Percentiles rank a stretch among this genome's conserved stretches.
phyloP scores from a whole-genome alignment of 139 green algal species.

The Auxenochlorella pyrenoidosa region DNA sequence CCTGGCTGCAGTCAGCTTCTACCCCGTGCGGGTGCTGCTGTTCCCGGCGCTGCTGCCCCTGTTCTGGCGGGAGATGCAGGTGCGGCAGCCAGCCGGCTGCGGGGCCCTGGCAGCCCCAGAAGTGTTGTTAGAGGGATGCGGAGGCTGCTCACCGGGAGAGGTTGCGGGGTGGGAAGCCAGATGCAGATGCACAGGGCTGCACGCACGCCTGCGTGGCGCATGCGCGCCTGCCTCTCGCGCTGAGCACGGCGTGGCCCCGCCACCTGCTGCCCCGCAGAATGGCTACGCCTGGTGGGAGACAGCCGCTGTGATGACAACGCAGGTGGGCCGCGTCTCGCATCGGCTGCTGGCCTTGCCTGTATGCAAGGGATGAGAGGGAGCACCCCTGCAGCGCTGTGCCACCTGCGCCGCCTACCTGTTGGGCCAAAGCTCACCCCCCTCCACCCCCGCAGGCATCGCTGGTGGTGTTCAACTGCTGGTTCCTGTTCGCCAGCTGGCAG shows the following conservation, averaged over 20 bases:
- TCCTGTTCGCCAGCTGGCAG: constrained; percentile 12
- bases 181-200: too few relatives aligned
- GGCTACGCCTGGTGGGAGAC: constrained; percentile 31
- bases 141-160: too few relatives aligned
- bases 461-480: constrained; percentile 22
- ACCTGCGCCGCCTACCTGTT: not conserved
- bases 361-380: too few relatives aligned
- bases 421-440: too few relatives aligned
- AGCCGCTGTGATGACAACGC: constrained; percentile 11
- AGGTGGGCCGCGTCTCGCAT: not conserved
- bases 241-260: not conserved
- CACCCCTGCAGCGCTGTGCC: not conserved
- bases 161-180: too few relatives aligned
- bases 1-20: not conserved
- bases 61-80: constrained; percentile 32
- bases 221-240: too few relatives aligned
- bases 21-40: constrained; percentile 22
- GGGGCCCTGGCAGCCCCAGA: too few relatives aligned
- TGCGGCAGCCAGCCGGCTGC: not conserved
- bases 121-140: too few relatives aligned
- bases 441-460: not conserved
- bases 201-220: too few relatives aligned
- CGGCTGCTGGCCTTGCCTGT: not conserved
- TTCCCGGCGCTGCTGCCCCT: constrained; percentile 32
- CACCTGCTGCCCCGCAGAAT: not conserved